phyloP scores from a whole-genome alignment of 2,329 filamentous ascomycete species.

The Ophiosphaerella narmari region DNA sequence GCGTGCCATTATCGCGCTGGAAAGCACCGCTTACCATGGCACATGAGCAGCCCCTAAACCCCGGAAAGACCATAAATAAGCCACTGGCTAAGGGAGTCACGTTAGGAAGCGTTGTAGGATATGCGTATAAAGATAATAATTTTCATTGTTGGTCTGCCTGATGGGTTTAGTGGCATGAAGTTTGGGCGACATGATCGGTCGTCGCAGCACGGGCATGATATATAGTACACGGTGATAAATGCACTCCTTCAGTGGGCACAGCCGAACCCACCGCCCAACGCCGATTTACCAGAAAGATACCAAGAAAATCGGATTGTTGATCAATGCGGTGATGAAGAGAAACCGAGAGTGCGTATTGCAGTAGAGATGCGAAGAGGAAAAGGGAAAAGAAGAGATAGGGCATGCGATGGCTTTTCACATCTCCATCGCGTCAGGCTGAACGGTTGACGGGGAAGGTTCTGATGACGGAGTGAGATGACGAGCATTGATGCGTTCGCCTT shows the following conservation, averaged over 20 bases:
- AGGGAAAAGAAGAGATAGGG: slow-evolving; percentile 19
- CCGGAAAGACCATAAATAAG: no score
- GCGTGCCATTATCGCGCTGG: no score
- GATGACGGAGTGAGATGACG: slow-evolving; percentile 42
- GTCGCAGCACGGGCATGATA: slow-evolving; percentile 38
- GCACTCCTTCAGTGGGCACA: slow-evolving; percentile 33
- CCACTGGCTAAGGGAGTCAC: no score
- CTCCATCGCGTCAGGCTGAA: slow-evolving; percentile 42
- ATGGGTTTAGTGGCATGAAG: slow-evolving; percentile 27
- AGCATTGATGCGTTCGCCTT: slow-evolving; percentile 45
- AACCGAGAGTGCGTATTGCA: slow-evolving; percentile 29
- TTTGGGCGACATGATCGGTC: slow-evolving; percentile 40
- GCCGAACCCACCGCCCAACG: slow-evolving; percentile 38
- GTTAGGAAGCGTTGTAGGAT: no score
- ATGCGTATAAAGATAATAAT: neutral
- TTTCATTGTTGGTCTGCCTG: slow-evolving; percentile 32
- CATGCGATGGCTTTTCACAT: slow-evolving; percentile 28
- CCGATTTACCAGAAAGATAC: slow-evolving; percentile 36
- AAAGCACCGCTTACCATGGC: no score
- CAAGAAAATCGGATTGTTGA: slow-evolving; percentile 30
- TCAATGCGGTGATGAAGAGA: slow-evolving; percentile 25
- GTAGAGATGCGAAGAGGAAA: slow-evolving; percentile 21
- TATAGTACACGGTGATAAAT: slow-evolving; percentile 38
- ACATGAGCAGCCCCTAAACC: no score
- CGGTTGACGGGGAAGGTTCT: slow-evolving; percentile 29